A percentile compares a stretch with the other conserved stretches of the same genome.
These are phyloP conservation scores for Steccherinum ochraceum DNA, from an alignment of 768 basidiomycete genomes.

Conservation along the genomic window DNA sequence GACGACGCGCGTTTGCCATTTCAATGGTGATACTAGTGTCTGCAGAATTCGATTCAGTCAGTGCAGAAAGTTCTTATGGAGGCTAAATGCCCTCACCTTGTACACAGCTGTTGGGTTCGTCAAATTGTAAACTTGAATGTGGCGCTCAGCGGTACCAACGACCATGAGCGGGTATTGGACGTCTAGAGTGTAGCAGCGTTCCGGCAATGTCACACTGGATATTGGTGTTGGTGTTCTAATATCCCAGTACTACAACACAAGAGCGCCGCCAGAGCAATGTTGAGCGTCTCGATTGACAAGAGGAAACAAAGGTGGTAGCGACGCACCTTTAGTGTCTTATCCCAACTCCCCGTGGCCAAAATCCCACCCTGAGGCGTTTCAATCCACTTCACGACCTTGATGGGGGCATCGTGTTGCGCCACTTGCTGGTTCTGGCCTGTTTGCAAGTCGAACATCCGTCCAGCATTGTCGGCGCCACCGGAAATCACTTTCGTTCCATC, in stretches of 20 bases:
- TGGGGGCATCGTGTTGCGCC: slow-evolving; percentile 85
- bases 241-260: slow-evolving; percentile 78
- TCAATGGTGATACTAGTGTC: slow-evolving; percentile 81
- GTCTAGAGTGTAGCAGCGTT: slow-evolving; percentile 86
- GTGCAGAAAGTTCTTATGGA: background rate
- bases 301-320: background rate
- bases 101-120: slow-evolving; percentile 72
- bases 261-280: background rate
- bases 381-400: slow-evolving; percentile 78
- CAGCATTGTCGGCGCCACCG: slow-evolving; percentile 92
- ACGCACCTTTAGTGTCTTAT: slow-evolving; percentile 88
- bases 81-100: slow-evolving; percentile 42
- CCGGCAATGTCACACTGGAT: slow-evolving; percentile 76
- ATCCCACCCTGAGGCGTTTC: slow-evolving; percentile 71
- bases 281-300: slow-evolving; percentile 3
- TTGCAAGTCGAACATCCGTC: slow-evolving; percentile 85
- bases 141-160: slow-evolving; percentile 88
- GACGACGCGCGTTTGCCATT: slow-evolving; percentile 88
- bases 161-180: slow-evolving; percentile 80
- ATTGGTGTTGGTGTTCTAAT: slow-evolving; percentile 70
- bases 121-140: slow-evolving; percentile 86
- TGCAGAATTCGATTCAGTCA: slow-evolving; percentile 22
- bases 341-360: slow-evolving; percentile 94
- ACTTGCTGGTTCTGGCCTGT: slow-evolving; percentile 80
- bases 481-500: slow-evolving; percentile 89